These are phyloP conservation scores for Lachancea kluyveri DNA, from an alignment of 805 yeast genomes.

Conservation along the genomic window DNA sequence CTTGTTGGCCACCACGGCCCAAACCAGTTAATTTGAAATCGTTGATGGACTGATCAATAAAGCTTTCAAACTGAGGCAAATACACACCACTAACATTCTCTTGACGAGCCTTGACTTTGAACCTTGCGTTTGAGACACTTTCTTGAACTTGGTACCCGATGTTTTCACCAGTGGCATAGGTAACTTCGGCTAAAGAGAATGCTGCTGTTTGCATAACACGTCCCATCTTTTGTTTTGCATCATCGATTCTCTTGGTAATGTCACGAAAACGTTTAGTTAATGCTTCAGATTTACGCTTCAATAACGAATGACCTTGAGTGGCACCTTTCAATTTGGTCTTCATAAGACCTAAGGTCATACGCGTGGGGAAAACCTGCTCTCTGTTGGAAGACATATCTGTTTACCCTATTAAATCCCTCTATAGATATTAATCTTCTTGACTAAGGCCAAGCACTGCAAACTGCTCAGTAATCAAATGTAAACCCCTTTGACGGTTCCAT, in stretches of 20 bases:
- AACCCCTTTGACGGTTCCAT: no score
- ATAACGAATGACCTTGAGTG: constrained; percentile 86
- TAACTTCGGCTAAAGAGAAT: constrained; percentile 92
- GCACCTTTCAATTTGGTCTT: constrained; percentile 96
- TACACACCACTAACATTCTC: constrained; percentile 96
- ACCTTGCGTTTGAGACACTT: constrained; percentile 83
- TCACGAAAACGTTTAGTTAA: constrained; percentile 94
- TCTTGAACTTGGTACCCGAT: constrained; percentile 95
- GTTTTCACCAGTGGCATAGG: constrained; percentile 95
- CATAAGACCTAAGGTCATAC: constrained; percentile 95
- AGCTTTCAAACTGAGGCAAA: constrained; percentile 86
- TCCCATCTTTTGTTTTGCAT: constrained; percentile 95
- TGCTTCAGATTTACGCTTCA: constrained; percentile 96
- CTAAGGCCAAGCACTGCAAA: not conserved
- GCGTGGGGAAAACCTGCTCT: constrained; percentile 95
- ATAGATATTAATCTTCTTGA: no score
- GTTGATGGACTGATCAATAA: constrained; percentile 75
- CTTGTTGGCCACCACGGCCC: constrained; percentile 98
- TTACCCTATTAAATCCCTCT: no score
- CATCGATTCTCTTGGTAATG: constrained; percentile 88
- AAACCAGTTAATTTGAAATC: constrained; percentile 95
- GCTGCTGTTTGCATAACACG: constrained; percentile 98
- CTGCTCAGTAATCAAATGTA: no score
- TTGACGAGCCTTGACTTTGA: constrained; percentile 84
- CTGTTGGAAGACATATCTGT: constrained; percentile 38